Base-by-base conservation (phyloP, 2,329 filamentous ascomycete species). In the Fusarium brevicatenulatum region DNA sequence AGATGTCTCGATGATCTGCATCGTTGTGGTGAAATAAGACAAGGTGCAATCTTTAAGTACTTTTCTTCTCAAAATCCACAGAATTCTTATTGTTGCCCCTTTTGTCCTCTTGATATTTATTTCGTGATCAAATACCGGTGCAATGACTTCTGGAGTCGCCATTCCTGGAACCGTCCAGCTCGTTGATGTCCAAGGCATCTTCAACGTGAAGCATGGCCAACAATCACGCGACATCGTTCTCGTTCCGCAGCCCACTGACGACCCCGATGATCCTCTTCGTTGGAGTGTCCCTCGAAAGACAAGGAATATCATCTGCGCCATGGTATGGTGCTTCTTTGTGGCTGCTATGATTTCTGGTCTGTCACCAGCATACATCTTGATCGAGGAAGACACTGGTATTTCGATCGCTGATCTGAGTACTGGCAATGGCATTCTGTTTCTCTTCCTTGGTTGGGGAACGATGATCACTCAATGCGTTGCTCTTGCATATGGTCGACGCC, bases 251-350 rank as follows among this genome's bases (percentile, higher is more conserved):
- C 76, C 76, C 4, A 76, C 59, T 58, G 66, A 75, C 34, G 56
- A 77, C 39, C 75, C 76, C 9, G 69, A 77, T 34, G 76, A 77
- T 37, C 76, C 76, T 36, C 53, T 77, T 4, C 68, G 72, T 23
- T 77, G 75, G 76, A 72, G 34, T 21, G 40, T 54, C 6, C 53
- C 63, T 1, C 72, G 76, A 25, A 78, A 78, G 55, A 62, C 58
- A 9, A 58, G 64, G 37, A 77, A 77, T 39, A 69, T 77, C 21
- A 58, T 71, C 1, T 74, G 68, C 19, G 75, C 65, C 4, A 78
- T 78, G 75, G 53, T 65, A 2, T 78, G 76, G 76, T 77, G 76
- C 54, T 78, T 77, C 53, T 73, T 77, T 25, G 70, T 57, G 5
- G 74, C 74, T 7, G 75, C 74, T 39, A 70, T 78, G 37, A 69